A percentile compares a stretch with the other conserved stretches of the same genome.
Conservation (phyloP, 1,284 basidiomycete genomes). For the Trametes versicolor region DNA sequence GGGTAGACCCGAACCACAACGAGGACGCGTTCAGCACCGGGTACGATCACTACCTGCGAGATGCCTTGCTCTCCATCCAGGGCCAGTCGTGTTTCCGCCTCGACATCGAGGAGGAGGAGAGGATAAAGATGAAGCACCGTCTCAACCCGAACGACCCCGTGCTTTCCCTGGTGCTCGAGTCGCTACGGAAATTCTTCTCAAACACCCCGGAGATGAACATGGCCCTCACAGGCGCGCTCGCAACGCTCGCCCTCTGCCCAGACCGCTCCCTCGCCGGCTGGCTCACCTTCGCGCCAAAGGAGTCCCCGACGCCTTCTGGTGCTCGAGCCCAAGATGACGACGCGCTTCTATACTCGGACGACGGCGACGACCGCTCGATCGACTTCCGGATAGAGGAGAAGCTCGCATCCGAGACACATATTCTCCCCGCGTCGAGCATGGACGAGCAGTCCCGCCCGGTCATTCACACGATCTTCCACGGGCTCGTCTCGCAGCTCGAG, state of each 20-base stretch:
- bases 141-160: constrained; percentile 85
- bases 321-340: constrained; percentile 34
- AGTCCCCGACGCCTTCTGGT: constrained; percentile 38
- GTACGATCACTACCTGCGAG: constrained; percentile 86
- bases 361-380: constrained; percentile 80
- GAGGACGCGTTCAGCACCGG: constrained; percentile 85
- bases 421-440: constrained; percentile 70
- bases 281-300: constrained; percentile 74
- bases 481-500: constrained; percentile 82
- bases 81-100: constrained; percentile 66
- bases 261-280: constrained; percentile 89
- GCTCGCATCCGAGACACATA: constrained; percentile 64
- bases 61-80: constrained; percentile 79
- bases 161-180: constrained; percentile 75
- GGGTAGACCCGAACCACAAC: constrained; percentile 79
- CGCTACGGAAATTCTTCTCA: constrained; percentile 82
- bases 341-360: constrained; percentile 48
- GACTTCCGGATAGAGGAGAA: constrained; percentile 77
- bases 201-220: constrained; percentile 91
- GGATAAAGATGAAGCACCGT: constrained; percentile 67
- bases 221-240: constrained; percentile 84
- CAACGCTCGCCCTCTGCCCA: constrained; percentile 84
- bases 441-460: constrained; percentile 80
- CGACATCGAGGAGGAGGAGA: constrained; percentile 51
- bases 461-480: constrained; percentile 81